Evolutionary conservation across 23 red algal genomes (phyloP).

Genomic region (Gracilaria vermiculophylla): DNA sequence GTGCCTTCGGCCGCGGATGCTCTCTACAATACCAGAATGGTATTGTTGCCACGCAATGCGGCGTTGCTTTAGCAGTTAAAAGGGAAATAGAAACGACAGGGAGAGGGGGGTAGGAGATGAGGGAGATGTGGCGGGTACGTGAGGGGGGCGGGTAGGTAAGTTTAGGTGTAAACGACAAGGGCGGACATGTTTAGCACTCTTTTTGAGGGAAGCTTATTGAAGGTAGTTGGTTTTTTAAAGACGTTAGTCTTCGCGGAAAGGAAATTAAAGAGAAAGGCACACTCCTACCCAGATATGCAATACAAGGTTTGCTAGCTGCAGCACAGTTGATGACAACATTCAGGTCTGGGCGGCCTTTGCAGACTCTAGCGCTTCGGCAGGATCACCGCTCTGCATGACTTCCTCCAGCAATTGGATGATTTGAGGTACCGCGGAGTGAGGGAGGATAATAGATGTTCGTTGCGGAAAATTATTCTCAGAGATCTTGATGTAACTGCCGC

Average conservation of each 20-base stretch:
- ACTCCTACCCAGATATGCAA: conserved; percentile 18
- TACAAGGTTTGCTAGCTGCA: background rate
- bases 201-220: background rate
- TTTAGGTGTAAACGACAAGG: background rate
- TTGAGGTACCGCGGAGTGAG: conserved; percentile 42
- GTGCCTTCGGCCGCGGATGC: conserved; percentile 4
- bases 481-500: conserved; percentile 71
- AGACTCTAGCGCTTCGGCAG: conserved; percentile 34
- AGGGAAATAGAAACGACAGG: background rate
- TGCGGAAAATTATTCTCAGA: conserved; percentile 42
- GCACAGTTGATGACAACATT: background rate
- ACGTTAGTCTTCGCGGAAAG: background rate
- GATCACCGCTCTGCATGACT: conserved; percentile 37
- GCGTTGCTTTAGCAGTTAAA: conserved; percentile 26
- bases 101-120: background rate
- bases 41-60: conserved; percentile 22
- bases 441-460: conserved; percentile 43
- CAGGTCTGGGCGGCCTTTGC: conserved; percentile 4
- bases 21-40: conserved; percentile 19
- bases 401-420: conserved; percentile 55
- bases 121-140: too few species aligned
- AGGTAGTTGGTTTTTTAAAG: conserved; percentile 2
- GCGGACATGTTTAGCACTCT: conserved; percentile 23
- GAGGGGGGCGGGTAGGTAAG: too few species aligned
- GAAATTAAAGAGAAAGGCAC: conserved; percentile 1